Base-by-base conservation (phyloP, 345 rosid genomes). In the Citrus inodora region DNA sequence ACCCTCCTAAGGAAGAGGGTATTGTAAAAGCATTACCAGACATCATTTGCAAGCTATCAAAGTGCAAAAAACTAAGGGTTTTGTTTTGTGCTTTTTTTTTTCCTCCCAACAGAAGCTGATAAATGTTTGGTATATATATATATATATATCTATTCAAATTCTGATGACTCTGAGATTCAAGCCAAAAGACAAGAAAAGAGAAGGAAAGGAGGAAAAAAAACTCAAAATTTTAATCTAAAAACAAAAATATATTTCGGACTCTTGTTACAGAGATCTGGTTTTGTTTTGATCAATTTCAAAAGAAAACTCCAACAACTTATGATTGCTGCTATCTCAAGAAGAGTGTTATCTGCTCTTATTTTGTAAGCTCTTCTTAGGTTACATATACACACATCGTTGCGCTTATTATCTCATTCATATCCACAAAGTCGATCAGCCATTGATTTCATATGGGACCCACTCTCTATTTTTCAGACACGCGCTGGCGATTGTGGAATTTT, bases 121-220 rank as follows among this genome's bases (percentile, higher is more conserved):
- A 80, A 74, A 74, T 80, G 76, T 75, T 87, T 75, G 88, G 83
- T 53, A 1, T 37, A 37, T 25, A 25, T 35, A 37, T 38, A 38
- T 38, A 38, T 38, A 28, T 59, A 38, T 38, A 38, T 38, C 19
- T 59, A 82, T 89, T 86, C 86, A 85, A 81, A 83, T 72, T 88
- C 72, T 71, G 66, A 74, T 83, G 84, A 76, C 85, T 82, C 82
- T 80, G 86, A 56, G 87, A 79, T 83, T 86, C 51, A 84, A 76
- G 89, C 89, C 90, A 92, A 86, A 89, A 87, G 93, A 92, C 90
- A 89, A 87, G 74, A 88, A 84, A 42, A 46, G 51, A 46, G 51
- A 46, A 46, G 51, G 51, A 46, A 46, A 46, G 46, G 1, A 46
- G 13, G 13, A 86, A 85, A 79, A 80, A 80, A 83, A 82, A 85